Base-by-base conservation (phyloP, 768 basidiomycete species). In the Boletus edulis region DNA sequence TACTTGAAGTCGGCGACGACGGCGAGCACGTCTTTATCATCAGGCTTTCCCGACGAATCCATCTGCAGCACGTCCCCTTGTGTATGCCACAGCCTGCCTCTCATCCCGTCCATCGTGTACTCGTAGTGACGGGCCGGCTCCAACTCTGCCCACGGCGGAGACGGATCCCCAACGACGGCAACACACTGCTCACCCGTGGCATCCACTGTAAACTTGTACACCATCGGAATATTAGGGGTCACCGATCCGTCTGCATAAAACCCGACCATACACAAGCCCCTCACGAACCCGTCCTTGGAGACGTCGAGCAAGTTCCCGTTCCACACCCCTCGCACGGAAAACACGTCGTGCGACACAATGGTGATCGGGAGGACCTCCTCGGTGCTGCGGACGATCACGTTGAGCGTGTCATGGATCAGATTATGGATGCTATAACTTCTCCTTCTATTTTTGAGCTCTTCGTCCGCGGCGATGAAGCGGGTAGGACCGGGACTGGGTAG, bases 201-300 rank as follows among this genome's bases (percentile, higher is more conserved):
- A 5, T 67, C 64, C 29, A 67, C 35, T 13, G 55, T 5, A 10
- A 59, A 62, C 6, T 62, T 65, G 55, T 59, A 31, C 3, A 56
- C 37, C n/a, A 45, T 31, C 38, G 15, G 51, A 6, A n/a, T 1
- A 22, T 20, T 4, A 9, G 49, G 37, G 7, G 4, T 15, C 17
- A 4, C 3, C 17, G 48, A 20, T 11, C 8, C 42, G 0, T 18
- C 32, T 1, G 17, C 1, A 13, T 37, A 38, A 4, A 10, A 32
- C 3, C 22, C 43, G 27, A 61, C 45, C 43, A 52, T 39, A 8
- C 59, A 61, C 1, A 56, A 3, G 0, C 62, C 62, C n/a, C 58
- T 35, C 18, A 65, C 49, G 51, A 57, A 61, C 9, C 64, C 64
- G 27, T 54, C 47, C 29, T 37, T 24, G 4, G 62, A 64, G 9